Base-by-base conservation (phyloP, 192 early-diverging fungal species). In the Lobosporangium transversale region DNA sequence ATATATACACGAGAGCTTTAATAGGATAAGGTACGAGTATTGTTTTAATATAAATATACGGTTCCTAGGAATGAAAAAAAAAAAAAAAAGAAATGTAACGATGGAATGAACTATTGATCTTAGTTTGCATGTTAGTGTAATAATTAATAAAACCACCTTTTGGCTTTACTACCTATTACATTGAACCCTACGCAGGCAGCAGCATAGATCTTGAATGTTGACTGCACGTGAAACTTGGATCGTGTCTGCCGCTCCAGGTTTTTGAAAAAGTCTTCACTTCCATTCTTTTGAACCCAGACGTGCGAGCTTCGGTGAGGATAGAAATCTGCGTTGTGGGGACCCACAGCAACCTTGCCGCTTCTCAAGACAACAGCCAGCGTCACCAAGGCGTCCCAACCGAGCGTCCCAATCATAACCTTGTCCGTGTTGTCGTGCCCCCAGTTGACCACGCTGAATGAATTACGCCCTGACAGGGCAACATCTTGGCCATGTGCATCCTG, bases 321-420 rank as follows among this genome's bases (percentile, higher is more conserved):
- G 14, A 40, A 40, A 10, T 10, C 14, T 14, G 7, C 14, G 37
- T 40, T 40, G 8, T 14, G 8, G 7, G 37, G 37, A 40, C 37
- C 37, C 37, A 40, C 37, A 40, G 14, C 37, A 14, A 40, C 37
- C 14, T 7, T 40, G 37, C 37, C 37, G 14, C 14, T 14, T 14
- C 8, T 40, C 8, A 40, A 14, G 8, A 40, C 14, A 14, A 40
- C n/a, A 40, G 37, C 37, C 8, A 40, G 37, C 7, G 37, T 40
- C 37, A 40, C 37, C 14, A 40, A 14, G 7, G 37, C 37, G 14
- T 14, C 7, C 37, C 37, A 40, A 7, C 14, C 14, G 48, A 60
- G 30, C 1, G 40, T 40, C 43, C 55, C 56, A 68, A 59, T 31
- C 66, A 59, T 58, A 32, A 59, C 31, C 65, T 67, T 67, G 27